Conservation (phyloP, 129 eudicot genomes). For the Artemisia annua region DNA sequence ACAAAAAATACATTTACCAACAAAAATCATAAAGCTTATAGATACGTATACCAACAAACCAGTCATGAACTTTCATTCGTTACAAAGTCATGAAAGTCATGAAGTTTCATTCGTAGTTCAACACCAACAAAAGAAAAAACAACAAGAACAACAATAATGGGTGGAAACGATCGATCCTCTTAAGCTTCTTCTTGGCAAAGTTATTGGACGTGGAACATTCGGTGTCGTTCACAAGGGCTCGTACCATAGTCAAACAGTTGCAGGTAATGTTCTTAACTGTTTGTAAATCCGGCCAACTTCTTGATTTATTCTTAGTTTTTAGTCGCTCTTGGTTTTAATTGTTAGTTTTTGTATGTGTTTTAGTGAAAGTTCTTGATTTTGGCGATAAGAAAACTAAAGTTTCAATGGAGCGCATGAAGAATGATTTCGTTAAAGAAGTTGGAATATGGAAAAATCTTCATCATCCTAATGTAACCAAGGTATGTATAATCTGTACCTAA, state of each 20-base stretch:
- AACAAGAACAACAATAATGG: no score
- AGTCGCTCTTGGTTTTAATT: neutral
- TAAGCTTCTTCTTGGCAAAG: slow-evolving; percentile 21
- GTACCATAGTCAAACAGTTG: slow-evolving; percentile 26
- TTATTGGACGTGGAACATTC: slow-evolving; percentile 25
- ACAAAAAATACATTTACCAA: no score
- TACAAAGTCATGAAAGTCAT: no score
- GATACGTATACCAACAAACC: no score
- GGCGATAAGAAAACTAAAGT: slow-evolving; percentile 28
- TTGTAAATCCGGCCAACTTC: neutral
- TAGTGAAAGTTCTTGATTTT: slow-evolving; percentile 45
- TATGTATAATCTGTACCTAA: neutral
- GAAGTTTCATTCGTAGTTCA: no score
- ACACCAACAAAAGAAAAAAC: no score
- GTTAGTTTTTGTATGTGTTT: neutral
- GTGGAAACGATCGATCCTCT: neutral
- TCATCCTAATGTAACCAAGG: slow-evolving; percentile 49
- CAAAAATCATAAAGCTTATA: no score
- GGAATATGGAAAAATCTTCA: slow-evolving; percentile 39
- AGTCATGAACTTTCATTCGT: no score
- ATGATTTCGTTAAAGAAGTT: slow-evolving; percentile 42
- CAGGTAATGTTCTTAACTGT: slow-evolving; percentile 10
- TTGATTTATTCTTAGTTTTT: neutral
- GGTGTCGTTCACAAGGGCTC: slow-evolving; percentile 31
- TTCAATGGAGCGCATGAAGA: slow-evolving; percentile 19